Conservation (phyloP, 2,329 filamentous ascomycete genomes). For the Clarireedia hainanense region DNA sequence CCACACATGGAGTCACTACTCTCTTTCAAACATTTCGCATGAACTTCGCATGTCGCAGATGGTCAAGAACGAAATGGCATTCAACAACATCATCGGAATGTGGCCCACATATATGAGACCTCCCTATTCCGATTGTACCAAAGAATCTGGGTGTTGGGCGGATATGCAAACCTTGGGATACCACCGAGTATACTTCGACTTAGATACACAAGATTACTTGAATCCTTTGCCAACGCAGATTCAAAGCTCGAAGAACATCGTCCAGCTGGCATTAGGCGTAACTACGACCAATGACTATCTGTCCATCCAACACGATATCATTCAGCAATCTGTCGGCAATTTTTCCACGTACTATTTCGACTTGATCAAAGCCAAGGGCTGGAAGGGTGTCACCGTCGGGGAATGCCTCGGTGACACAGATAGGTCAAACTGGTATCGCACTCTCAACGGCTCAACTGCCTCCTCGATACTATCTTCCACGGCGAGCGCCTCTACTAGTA, state of each 20-base stretch:
- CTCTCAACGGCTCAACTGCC: conserved; percentile 3
- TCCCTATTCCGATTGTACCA: conserved; percentile 30
- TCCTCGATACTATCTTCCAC: not conserved
- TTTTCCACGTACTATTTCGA: conserved; percentile 26
- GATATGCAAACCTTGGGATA: conserved; percentile 33
- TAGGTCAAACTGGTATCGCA: conserved; percentile 34
- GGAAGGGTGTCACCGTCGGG: conserved; percentile 36
- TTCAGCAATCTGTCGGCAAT: conserved; percentile 26
- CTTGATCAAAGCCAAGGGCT: conserved; percentile 29
- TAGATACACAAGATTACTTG: conserved; percentile 43
- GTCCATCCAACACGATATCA: conserved; percentile 35
- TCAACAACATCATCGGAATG: conserved; percentile 44
- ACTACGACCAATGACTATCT: conserved; percentile 29
- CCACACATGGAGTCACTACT: conserved; percentile 46
- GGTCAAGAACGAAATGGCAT: conserved; percentile 44
- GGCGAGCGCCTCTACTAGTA: not conserved
- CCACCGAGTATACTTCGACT: conserved; percentile 40
- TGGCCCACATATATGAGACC: conserved; percentile 45
- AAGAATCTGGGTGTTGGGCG: conserved; percentile 31
- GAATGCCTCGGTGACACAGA: conserved; percentile 37
- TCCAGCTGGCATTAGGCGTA: conserved; percentile 31
- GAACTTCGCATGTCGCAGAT: conserved; percentile 38
- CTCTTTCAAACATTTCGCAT: conserved; percentile 35
- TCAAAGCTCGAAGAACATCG: conserved; percentile 38
- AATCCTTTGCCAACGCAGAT: conserved; percentile 35